These are phyloP conservation scores for Piper betle DNA, from an alignment of 164 flowering plant genomes.

Conservation along the genomic window DNA sequence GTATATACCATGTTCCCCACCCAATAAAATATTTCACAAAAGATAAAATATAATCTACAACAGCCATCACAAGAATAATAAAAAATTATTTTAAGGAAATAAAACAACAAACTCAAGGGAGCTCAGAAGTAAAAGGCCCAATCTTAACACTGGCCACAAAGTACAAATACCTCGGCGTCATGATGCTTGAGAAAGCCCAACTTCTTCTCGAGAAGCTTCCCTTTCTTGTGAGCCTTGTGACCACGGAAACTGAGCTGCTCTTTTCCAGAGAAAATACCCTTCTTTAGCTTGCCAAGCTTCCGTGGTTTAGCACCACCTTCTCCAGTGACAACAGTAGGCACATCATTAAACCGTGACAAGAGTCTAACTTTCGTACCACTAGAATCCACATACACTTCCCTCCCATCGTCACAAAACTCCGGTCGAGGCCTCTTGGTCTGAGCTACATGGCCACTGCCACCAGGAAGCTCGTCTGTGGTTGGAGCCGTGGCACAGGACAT, in stretches of 20 bases:
- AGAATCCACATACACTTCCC: conserved; percentile 70
- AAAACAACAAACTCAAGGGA: background rate
- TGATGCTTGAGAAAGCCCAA: conserved; percentile 13
- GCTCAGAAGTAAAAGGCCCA: background rate
- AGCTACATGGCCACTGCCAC: conserved; percentile 13
- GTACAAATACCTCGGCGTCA: conserved; percentile 28
- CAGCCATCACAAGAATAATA: background rate
- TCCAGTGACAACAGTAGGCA: conserved; percentile 17
- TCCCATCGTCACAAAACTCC: conserved; percentile 20
- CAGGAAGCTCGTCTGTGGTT: conserved; percentile 13
- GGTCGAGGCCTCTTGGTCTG: conserved; percentile 30
- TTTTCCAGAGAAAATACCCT: conserved; percentile 18
- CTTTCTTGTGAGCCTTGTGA: conserved; percentile 19
- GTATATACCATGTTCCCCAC: background rate
- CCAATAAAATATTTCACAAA: background rate
- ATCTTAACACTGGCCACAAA: conserved; percentile 4
- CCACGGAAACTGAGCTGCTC: conserved; percentile 19
- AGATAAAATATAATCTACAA: too few relatives aligned
- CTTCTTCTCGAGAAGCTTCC: conserved; percentile 25
- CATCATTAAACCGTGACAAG: conserved; percentile 43
- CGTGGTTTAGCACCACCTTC: conserved; percentile 18
- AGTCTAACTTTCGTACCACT: conserved; percentile 71
- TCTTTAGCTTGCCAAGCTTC: conserved; percentile 25
- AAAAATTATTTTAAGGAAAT: background rate
- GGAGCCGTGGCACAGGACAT: conserved; percentile 45